phyloP scores from a whole-genome alignment of 2,329 filamentous ascomycete species.

The Lasiodiplodia gonubiensis region DNA sequence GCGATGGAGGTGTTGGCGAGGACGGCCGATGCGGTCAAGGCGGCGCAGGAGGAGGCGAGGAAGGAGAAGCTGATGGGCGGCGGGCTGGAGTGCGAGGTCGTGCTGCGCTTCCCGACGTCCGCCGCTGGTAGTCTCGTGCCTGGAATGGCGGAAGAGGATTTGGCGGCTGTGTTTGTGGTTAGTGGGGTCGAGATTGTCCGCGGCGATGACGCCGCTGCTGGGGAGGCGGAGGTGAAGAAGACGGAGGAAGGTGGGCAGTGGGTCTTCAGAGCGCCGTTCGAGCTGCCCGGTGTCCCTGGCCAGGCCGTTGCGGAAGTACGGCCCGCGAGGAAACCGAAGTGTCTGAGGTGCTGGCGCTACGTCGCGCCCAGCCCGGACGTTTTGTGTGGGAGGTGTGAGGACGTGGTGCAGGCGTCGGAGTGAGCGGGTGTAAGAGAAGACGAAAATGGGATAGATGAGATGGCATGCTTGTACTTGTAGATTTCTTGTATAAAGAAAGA shows the following conservation, averaged over 20 bases:
- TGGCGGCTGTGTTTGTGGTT: conserved; percentile 52
- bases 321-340: conserved; percentile 68
- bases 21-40: conserved; percentile 72
- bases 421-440: too few relatives aligned
- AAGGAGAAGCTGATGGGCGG: conserved; percentile 75
- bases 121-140: conserved; percentile 32
- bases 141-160: conserved; percentile 33
- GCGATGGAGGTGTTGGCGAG: conserved; percentile 49
- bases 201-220: conserved; percentile 28
- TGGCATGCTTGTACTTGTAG: too few relatives aligned
- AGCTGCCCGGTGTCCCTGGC: conserved; percentile 35
- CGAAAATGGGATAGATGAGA: too few relatives aligned
- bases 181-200: conserved; percentile 41
- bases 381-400: conserved; percentile 76
- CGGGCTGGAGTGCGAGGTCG: conserved; percentile 77
- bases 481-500: too few relatives aligned
- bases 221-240: conserved; percentile 24
- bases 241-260: conserved; percentile 32
- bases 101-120: conserved; percentile 53
- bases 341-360: conserved; percentile 88
- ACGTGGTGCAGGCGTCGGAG: conserved; percentile 59
- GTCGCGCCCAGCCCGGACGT: conserved; percentile 68
- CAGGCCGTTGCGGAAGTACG: conserved; percentile 7
- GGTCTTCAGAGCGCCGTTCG: conserved; percentile 37
- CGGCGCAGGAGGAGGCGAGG: conserved; percentile 74